Conservation (phyloP, 371 early-diverging fungal species). For the Apophysomyces trapeziformis region DNA sequence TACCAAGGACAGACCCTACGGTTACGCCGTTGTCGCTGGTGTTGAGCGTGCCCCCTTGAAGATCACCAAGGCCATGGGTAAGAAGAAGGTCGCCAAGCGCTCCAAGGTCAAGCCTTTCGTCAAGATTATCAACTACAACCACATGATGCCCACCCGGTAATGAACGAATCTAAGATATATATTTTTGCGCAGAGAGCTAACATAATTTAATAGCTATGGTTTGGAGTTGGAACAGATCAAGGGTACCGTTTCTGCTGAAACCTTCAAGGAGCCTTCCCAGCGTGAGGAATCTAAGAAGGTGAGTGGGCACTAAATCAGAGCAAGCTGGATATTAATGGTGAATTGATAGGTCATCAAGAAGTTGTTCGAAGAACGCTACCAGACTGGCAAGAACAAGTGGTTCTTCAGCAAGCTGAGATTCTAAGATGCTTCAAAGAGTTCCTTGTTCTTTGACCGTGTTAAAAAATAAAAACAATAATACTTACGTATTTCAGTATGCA, state of each 20-base stretch:
- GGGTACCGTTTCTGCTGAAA: constrained; percentile 83
- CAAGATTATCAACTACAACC: constrained; percentile 98
- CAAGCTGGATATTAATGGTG: neutral
- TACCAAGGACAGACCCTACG: constrained; percentile 92
- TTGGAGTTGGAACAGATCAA: constrained; percentile 89
- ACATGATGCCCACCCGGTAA: constrained; percentile 98
- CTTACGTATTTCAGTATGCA: no score
- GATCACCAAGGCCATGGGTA: constrained; percentile 93
- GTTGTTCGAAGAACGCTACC: constrained; percentile 94
- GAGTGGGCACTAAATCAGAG: neutral
- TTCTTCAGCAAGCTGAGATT: constrained; percentile 99
- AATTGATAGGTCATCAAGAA: constrained; percentile 77
- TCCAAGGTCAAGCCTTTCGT: constrained; percentile 98
- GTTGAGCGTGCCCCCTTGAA: constrained; percentile 96
- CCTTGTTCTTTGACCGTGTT: neutral
- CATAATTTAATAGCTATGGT: constrained; percentile 60
- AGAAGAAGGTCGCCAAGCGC: constrained; percentile 94
- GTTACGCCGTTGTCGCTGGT: constrained; percentile 97
- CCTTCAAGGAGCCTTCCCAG: constrained; percentile 94
- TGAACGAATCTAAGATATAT: neutral
- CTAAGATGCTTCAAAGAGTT: constrained; percentile 56
- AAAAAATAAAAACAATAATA: neutral
- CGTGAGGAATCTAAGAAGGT: constrained; percentile 87
- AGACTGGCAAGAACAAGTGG: constrained; percentile 99
- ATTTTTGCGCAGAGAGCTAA: neutral